A percentile compares a stretch with the other conserved stretches of the same genome.
These are phyloP conservation scores for Metarhizium album DNA, from an alignment of 2,329 filamentous ascomycete species.

Conservation along the genomic window DNA sequence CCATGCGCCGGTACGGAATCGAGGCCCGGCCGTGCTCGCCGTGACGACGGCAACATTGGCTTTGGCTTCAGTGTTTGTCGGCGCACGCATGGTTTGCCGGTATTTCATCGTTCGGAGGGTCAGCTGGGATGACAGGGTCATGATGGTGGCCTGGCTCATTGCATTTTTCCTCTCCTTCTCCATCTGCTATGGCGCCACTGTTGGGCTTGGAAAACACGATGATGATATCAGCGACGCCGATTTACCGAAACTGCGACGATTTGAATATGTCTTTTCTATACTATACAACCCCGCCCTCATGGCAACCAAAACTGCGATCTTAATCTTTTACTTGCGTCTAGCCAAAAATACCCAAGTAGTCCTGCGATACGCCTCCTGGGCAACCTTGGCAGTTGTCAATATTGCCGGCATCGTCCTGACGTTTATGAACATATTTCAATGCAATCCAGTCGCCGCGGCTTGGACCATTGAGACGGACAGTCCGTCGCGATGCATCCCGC, in stretches of 20 bases:
- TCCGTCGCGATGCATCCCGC: conserved; percentile 38
- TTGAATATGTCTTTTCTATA: conserved; percentile 55
- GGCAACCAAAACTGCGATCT: conserved; percentile 85
- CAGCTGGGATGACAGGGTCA: conserved; percentile 70
- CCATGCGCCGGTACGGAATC: conserved; percentile 28
- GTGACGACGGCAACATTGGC: conserved; percentile 60
- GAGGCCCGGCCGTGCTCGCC: conserved; percentile 52
- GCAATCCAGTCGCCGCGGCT: conserved; percentile 59
- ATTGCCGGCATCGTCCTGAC: conserved; percentile 68
- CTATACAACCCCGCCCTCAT: conserved; percentile 78
- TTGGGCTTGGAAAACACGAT: conserved; percentile 61
- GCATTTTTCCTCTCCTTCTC: conserved; percentile 57
- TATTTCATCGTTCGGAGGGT: conserved; percentile 61
- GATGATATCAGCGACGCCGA: conserved; percentile 41
- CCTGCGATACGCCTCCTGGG: conserved; percentile 73
- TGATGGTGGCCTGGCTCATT: conserved; percentile 67
- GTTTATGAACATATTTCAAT: conserved; percentile 81
- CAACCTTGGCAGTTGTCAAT: conserved; percentile 68
- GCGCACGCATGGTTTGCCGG: conserved; percentile 61
- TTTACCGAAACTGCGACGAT: conserved; percentile 40
- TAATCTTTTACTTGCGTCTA: conserved; percentile 80
- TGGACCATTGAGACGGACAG: conserved; percentile 37
- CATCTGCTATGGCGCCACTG: conserved; percentile 51
- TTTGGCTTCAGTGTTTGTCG: conserved; percentile 64
- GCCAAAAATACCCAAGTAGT: conserved; percentile 67